Conservation (phyloP, 768 basidiomycete genomes). For the Leccinum uliginosum region DNA sequence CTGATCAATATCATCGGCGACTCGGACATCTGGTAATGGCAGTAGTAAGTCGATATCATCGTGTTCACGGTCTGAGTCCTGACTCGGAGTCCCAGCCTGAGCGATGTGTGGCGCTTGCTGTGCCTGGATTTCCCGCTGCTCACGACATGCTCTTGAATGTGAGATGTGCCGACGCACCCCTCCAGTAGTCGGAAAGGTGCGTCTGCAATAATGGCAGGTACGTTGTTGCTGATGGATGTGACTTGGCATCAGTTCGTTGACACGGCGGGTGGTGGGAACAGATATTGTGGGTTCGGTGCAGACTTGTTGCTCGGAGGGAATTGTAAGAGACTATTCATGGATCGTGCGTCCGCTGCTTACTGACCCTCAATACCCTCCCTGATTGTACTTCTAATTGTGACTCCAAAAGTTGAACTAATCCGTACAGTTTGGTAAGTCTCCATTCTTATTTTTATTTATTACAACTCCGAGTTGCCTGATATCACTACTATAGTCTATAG, state of each 20-base stretch:
- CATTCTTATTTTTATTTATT: background rate
- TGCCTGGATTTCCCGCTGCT: background rate
- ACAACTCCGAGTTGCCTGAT: background rate
- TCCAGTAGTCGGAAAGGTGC: background rate
- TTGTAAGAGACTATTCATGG: too few relatives aligned
- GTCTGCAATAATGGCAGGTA: background rate
- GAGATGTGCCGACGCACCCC: background rate
- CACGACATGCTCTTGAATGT: background rate
- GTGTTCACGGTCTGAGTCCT: background rate
- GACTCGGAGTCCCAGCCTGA: background rate
- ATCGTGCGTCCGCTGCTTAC: too few relatives aligned
- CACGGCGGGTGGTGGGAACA: background rate
- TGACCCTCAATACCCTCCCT: background rate
- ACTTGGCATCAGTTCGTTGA: background rate
- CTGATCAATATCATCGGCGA: background rate
- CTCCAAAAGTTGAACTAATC: background rate
- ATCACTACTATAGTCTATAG: background rate
- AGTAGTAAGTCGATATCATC: background rate
- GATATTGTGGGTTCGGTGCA: background rate
- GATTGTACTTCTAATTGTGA: background rate
- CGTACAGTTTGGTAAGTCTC: background rate
- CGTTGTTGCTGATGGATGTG: background rate
- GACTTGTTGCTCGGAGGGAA: too few relatives aligned
- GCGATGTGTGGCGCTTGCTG: background rate
- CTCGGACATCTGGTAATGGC: background rate